Evolutionary conservation across 1,284 basidiomycete species (phyloP), one percentile per base, ranked within the genome.

Genomic region (Caloboletus firmus): DNA sequence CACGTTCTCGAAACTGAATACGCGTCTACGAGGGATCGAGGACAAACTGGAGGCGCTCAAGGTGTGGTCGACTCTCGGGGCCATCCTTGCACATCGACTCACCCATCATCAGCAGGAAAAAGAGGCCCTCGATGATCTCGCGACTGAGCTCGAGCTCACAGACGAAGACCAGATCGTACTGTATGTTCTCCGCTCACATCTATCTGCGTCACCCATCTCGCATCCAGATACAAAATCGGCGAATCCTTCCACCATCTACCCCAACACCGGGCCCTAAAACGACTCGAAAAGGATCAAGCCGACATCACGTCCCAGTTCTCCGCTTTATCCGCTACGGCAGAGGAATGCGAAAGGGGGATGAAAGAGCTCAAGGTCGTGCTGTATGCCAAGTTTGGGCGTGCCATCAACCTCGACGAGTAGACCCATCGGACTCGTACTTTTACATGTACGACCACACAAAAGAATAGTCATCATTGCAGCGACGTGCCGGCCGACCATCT

Each of bases 351-450:
- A 64, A 80, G 76, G 37, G 81, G 87, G 60, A 98, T 98, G 96
- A 90, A 92, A 65, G 82, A 85, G 57, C 81, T 98, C 49, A 98
- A 99, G 72, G 85, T 93, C 28, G 71, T 80, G 5, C 71, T 98
- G 63, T 97, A 97, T 68, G 91, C 91, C 37, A 95, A 95, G 74
- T 97, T 98, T 67, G 95, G 95, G 31, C 85, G 82, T 50, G 91
- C 94, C 52, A 98, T 98, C 74, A 98, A 95, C 71, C 80, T 95
- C 51, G 93, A 95, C 69, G 87, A 87, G 64, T 86, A 65, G 63
- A 51, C n/a, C 30, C 32, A 20, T 35, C 30, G 4, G 30, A 39
- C 11, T 8, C 52, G 60, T 56, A 56, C 50, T 56, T 44, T 52
- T 24, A 44, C 36, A 35, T 45, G 51, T 49, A 26, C 13, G 22